A percentile compares a stretch with the other conserved stretches of the same genome.
phyloP scores from a whole-genome alignment of 1,139 yeast species.

The Blastobotrys apis region DNA sequence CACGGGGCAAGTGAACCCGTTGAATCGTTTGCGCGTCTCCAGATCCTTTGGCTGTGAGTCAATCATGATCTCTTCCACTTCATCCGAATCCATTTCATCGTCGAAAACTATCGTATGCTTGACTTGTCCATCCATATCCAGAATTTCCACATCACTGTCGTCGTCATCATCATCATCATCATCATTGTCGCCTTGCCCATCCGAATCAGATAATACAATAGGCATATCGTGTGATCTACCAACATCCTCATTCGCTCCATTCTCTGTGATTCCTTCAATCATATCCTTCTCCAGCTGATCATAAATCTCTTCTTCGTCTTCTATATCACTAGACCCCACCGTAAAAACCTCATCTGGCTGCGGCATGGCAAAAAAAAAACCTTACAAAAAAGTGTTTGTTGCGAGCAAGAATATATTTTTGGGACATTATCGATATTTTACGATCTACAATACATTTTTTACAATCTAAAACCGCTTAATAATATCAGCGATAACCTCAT shows the following conservation, averaged over 20 bases:
- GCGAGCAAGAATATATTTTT: too few relatives aligned
- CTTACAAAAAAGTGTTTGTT: too few relatives aligned
- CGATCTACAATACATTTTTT: too few relatives aligned
- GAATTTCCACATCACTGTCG: constrained; percentile 8
- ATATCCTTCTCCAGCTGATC: constrained; percentile 2
- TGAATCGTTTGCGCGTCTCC: constrained; percentile 19
- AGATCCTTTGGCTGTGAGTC: constrained; percentile 19
- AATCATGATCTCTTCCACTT: constrained; percentile 15
- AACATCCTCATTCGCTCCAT: background rate
- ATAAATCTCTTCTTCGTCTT: background rate
- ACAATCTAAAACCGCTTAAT: constrained; percentile 46
- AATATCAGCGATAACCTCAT: constrained; percentile 81
- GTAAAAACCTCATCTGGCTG: too few relatives aligned
- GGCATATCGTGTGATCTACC: constrained; percentile 1
- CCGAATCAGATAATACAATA: background rate
- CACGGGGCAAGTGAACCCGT: constrained; percentile 31
- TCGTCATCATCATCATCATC: constrained; percentile 3
- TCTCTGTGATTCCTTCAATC: background rate
- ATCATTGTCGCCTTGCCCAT: background rate
- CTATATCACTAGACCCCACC: too few relatives aligned
- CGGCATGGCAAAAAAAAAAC: background rate
- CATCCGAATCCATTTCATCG: constrained; percentile 15
- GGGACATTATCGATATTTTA: too few relatives aligned
- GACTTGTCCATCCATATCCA: constrained; percentile 7
- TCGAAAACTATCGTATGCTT: constrained; percentile 10